Base-by-base conservation (phyloP, 805 yeast genomes). In the Yarrowia sp. region DNA sequence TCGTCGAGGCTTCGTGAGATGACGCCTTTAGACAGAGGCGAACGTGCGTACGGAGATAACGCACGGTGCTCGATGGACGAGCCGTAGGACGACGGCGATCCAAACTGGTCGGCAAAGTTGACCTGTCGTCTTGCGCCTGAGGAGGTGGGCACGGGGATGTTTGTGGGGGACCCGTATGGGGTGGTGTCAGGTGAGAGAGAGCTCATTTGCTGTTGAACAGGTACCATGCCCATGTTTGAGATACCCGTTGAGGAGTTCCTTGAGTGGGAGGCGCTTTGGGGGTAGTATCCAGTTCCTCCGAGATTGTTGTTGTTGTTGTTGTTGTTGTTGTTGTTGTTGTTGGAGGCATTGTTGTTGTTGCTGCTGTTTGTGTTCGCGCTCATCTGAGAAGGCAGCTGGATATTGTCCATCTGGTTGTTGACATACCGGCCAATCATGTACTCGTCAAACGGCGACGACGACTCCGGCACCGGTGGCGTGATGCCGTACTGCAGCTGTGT, bases 401-500 rank as follows among this genome's bases (percentile, higher is more conserved):
- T 53, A 1, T 17, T 28, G 11, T 51, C 60, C 57, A 50, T 36
- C 14, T 13, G 45, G 32, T 39, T 51, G 28, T 42, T 66, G 11
- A 43, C 51, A 8, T 58, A 58, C 6, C 51, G 41, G 4, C 64
- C 64, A 43, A 64, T 64, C 69, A 67, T 66, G 51, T 69, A 71
- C 48, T 70, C 72, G 64, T 73, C 72, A 61, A 72, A 72, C 28
- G 75, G 74, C 11, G 74, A 71, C 35, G 73, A 65, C 13, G 73
- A 68, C 44, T 63, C 69, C 28, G 71, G 70, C 8, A 71, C 60
- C 1, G 74, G 72, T 22, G 74, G 72, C 13, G 74, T 69, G 33
- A 69, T 66, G 9, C 72, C 70, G 35, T 67, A 43, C 28, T 61
- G 64, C 28, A 43, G 62, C 51, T 42, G 41, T 17, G 58, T 51